Percentiles rank a stretch among this genome's conserved stretches.
Evolutionary conservation across 495 filamentous ascomycete species (phyloP).

Genomic region (Chaetomium cochliodes): DNA sequence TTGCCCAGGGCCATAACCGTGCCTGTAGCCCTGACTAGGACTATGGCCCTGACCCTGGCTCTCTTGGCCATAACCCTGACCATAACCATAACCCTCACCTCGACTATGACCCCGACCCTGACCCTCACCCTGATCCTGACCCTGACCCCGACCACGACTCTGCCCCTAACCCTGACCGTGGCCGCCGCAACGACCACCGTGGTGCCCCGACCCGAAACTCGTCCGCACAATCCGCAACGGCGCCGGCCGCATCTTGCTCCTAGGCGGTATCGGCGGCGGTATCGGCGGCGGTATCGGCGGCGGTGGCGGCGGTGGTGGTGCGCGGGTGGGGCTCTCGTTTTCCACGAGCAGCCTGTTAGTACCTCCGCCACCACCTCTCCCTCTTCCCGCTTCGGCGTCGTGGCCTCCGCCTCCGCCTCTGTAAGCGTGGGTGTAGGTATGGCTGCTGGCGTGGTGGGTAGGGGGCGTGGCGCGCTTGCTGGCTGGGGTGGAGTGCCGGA

Average conservation of each 20-base stretch:
- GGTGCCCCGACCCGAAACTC: neutral
- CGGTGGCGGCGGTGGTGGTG: neutral
- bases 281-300: slow-evolving; percentile 24
- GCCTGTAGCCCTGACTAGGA: too few relatives aligned
- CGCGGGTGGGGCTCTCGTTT: slow-evolving; percentile 10
- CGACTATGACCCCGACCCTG: neutral
- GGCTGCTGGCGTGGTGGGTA: neutral
- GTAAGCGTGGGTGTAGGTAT: too few relatives aligned
- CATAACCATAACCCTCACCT: neutral
- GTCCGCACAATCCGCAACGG: slow-evolving; percentile 23
- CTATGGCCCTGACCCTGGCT: neutral
- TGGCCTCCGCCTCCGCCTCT: neutral
- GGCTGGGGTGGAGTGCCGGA: neutral
- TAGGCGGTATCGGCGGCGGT: slow-evolving; percentile 31
- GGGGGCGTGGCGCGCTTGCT: neutral
- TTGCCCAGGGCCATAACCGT: neutral
- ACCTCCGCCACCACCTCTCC: too few relatives aligned
- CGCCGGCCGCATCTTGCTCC: slow-evolving; percentile 32
- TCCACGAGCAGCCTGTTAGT: slow-evolving; percentile 3
- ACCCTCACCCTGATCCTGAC: neutral
- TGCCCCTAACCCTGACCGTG: too few relatives aligned
- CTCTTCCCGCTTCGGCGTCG: neutral
- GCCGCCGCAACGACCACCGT: too few relatives aligned
- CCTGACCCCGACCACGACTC: too few relatives aligned
- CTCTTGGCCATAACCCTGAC: neutral